phyloP scores from a whole-genome alignment of 2,329 filamentous ascomycete species.

The Exophiala bonariae region DNA sequence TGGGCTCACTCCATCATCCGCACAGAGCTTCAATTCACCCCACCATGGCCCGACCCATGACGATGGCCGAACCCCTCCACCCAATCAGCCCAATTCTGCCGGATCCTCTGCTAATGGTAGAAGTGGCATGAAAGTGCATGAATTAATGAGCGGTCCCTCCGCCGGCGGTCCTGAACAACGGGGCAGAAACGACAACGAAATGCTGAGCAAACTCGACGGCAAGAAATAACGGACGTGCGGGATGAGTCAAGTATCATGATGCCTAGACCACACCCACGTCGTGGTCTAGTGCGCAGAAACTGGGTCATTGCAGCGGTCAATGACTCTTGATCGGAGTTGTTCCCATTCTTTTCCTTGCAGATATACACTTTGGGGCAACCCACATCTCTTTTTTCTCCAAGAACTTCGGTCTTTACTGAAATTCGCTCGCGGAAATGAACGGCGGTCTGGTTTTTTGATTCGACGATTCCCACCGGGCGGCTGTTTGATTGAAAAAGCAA shows the following conservation, averaged over 20 bases:
- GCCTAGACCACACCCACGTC: no score
- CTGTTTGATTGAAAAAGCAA: slow-evolving; percentile 25
- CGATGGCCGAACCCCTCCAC: slow-evolving; percentile 40
- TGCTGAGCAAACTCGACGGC: slow-evolving; percentile 41
- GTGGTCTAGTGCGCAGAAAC: background rate
- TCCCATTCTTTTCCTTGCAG: slow-evolving; percentile 14
- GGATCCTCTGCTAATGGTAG: slow-evolving; percentile 34
- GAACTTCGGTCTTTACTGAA: slow-evolving; percentile 21
- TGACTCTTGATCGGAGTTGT: background rate
- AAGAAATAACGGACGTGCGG: slow-evolving; percentile 27
- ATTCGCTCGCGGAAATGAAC: slow-evolving; percentile 16
- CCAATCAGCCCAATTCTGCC: slow-evolving; percentile 36
- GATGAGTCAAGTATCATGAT: no score
- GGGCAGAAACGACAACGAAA: slow-evolving; percentile 50
- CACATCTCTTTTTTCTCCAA: slow-evolving; percentile 25
- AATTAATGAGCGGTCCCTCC: slow-evolving; percentile 45
- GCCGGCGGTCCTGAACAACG: slow-evolving; percentile 30
- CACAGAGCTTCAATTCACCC: slow-evolving; percentile 46
- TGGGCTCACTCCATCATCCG: slow-evolving; percentile 40
- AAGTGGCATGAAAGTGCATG: slow-evolving; percentile 48
- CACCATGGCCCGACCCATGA: slow-evolving; percentile 33
- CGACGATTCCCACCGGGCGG: slow-evolving; percentile 23
- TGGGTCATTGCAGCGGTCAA: no score
- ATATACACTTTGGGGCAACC: slow-evolving; percentile 29
- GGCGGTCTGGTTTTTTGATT: slow-evolving; percentile 18